A percentile compares a stretch with the other conserved stretches of the same genome.
Evolutionary conservation across 2,329 filamentous ascomycete genomes (phyloP).

Genomic region (Aspergillus sp.): DNA sequence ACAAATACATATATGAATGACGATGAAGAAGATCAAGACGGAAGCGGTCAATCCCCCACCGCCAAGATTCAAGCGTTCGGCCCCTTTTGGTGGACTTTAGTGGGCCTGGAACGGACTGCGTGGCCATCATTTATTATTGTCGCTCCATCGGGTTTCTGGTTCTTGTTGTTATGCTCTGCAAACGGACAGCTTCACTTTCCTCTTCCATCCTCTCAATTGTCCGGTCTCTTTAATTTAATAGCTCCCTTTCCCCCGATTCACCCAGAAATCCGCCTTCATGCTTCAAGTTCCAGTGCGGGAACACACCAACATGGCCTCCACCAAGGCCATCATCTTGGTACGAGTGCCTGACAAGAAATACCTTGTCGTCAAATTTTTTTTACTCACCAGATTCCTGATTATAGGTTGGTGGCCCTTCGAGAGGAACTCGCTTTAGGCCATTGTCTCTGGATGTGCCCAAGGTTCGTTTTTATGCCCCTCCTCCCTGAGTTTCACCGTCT

Average conservation of each 20-base stretch:
- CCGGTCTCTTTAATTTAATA: too few relatives aligned
- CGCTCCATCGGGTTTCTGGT: too few relatives aligned
- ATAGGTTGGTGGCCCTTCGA: constrained; percentile 88
- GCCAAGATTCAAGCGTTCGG: too few relatives aligned
- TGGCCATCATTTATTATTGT: too few relatives aligned
- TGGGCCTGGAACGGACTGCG: too few relatives aligned
- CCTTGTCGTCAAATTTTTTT: constrained; percentile 4
- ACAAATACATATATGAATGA: too few relatives aligned
- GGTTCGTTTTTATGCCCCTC: constrained; percentile 46
- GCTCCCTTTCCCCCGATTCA: constrained; percentile 3
- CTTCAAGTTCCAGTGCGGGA: constrained; percentile 44
- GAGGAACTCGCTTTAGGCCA: constrained; percentile 92
- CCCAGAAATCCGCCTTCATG: constrained; percentile 20
- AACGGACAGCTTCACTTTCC: neutral
- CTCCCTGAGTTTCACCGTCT: neutral
- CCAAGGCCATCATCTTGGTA: constrained; percentile 94
- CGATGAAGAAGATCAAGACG: too few relatives aligned
- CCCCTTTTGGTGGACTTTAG: too few relatives aligned
- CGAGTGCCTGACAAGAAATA: constrained; percentile 22
- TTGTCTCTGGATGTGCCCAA: constrained; percentile 94
- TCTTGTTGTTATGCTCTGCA: too few relatives aligned
- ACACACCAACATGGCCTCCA: constrained; percentile 52
- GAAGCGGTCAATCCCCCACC: too few relatives aligned
- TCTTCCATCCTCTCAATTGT: constrained; percentile 5
- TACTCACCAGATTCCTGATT: constrained; percentile 25